Base-by-base conservation (phyloP, 169 alveolate species). In the Cryptosporidium sp. region DNA sequence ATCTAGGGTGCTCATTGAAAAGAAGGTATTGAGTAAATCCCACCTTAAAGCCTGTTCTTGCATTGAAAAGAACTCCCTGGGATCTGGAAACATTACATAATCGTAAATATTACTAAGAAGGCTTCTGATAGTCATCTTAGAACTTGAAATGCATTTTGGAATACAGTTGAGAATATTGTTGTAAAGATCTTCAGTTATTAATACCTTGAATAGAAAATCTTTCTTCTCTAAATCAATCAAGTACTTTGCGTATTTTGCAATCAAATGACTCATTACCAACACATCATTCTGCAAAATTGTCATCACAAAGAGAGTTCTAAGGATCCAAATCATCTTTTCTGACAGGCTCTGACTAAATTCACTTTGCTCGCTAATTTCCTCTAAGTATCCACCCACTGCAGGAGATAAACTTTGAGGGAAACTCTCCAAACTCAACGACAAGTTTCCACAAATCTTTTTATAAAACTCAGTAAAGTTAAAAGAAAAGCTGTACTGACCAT, bases 381-480 rank as follows among this genome's bases (percentile, higher is more conserved):
- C 67, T 8, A 41, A 9, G 7, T 21, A 8, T 12, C 18, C 37
- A n/a, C 14, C 35, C 4, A 48, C 3, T 14, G 9, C 7, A 48
- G 4, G 3, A 16, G 7, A 14, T 48, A 16, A 7, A 7, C 7
- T 48, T 14, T 48, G 21, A 14, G 55, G 55, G 8, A 10, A 12
- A 3, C 21, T 48, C 5, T 48, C 55, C 7, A 48, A 48, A 14
- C 55, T 48, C 2, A 48, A 55, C 8, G 37, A n/a, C 35, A 62
- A 41, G 50, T 26, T 55, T 21, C 67, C 67, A 43, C 89, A 69
- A 58, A 86, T 65, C n/a, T 85, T 92, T 69, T 73, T 86, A 71
- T 95, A 95, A 85, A 95, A 94, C 37, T 91, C 61, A 16, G 93
- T 94, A 91, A 95, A 95, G 70, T 94, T 92, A 73, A 95, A 93